Evolutionary conservation across 345 rosid genomes (phyloP), one percentile per base, ranked within the genome.

Genomic region (Rhodamnia rubescens): DNA sequence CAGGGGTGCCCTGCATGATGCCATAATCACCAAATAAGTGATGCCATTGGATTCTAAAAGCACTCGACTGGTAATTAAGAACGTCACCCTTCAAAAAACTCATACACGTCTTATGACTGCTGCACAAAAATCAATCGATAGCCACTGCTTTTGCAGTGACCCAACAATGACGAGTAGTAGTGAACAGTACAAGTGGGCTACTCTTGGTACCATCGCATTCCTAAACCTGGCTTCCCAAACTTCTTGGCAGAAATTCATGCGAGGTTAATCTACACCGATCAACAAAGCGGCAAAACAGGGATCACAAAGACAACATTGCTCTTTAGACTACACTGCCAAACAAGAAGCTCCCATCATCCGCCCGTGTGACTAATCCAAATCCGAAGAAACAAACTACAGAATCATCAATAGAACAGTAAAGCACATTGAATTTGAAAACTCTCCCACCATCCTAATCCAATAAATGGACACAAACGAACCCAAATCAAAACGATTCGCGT

Each of bases 1-100:
- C 94, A 59, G 98, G 98, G 98, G 94, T 85, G 93, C 94, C 85
- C 96, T 92, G 88, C 57, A 44, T 21, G 32, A 85, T 50, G 87
- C 53, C 86, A 89, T 20, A 50, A 64, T 21, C 54, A 82, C 49
- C 64, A 87, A 64, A 64, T 32, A 64, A 32, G 75, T 8, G 75
- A 64, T 32, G 75, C 44, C 44, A 64, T 8, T 29, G 44, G 75
- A 64, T 64, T 64, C 11, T 64, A 29, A 16, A 53, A 16, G 75
- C 12, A 5, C 22, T 32, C 12, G 42, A 32, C 0, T 1, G 12
- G 24, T 64, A 64, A 5, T 64, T 32, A 29, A 64, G 24, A 64
- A 15, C 21, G 21, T 29, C 75, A 64, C 44, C 8, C 18, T 32
- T 64, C 42, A 64, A 32, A 32, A 64, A 10, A 64, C 2, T 32